These are phyloP conservation scores for Penicillium italicum DNA, from an alignment of 2,329 filamentous ascomycete genomes.

Conservation along the genomic window DNA sequence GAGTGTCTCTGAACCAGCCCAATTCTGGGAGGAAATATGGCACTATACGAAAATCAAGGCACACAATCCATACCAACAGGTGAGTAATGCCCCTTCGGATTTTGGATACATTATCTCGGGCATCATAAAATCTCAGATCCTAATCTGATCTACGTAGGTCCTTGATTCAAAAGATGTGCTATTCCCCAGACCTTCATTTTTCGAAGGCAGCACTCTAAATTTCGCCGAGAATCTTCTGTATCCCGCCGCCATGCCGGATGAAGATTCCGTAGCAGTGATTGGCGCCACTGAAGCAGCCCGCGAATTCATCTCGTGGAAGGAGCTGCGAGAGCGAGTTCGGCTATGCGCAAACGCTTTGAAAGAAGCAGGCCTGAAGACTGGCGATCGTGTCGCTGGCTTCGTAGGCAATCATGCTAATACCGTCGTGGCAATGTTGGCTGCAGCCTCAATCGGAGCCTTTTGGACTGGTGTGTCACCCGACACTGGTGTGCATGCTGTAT, in stretches of 20 bases:
- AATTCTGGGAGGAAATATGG: conserved; percentile 87
- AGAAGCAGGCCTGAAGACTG: conserved; percentile 59
- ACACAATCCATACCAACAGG: conserved; percentile 53
- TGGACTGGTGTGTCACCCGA: conserved; percentile 95
- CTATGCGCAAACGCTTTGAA: conserved; percentile 68
- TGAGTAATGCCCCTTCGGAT: conserved; percentile 22
- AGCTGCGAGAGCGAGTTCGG: conserved; percentile 74
- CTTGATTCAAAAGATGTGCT: conserved; percentile 65
- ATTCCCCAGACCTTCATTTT: conserved; percentile 86
- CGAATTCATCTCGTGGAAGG: conserved; percentile 69
- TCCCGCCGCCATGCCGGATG: conserved; percentile 57
- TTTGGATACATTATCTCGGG: background rate
- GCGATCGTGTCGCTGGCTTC: conserved; percentile 66
- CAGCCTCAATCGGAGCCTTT: conserved; percentile 76
- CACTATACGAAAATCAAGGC: conserved; percentile 72
- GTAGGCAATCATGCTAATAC: conserved; percentile 88
- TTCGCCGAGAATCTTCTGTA: conserved; percentile 94
- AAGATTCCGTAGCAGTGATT: conserved; percentile 67
- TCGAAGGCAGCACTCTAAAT: conserved; percentile 73
- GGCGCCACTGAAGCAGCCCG: conserved; percentile 71
- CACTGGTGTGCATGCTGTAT: conserved; percentile 82
- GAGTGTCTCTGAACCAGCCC: conserved; percentile 71
- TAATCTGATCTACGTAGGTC: conserved; percentile 50
- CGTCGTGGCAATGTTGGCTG: conserved; percentile 80
- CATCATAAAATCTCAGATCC: background rate